Conservation (phyloP, 2,329 filamentous ascomycete species). For the Neonectria faginata region DNA sequence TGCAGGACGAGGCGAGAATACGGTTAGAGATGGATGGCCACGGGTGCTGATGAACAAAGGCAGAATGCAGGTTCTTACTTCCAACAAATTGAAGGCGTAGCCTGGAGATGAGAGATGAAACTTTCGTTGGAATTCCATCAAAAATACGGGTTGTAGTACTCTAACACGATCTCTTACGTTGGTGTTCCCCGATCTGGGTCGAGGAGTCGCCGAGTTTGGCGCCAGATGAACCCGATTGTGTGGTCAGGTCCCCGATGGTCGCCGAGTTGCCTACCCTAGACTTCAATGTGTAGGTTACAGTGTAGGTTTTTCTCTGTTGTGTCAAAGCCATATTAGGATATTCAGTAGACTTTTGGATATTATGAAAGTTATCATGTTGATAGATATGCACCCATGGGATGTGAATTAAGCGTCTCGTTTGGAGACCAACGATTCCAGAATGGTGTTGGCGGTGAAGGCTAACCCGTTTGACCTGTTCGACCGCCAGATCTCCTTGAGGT, state of each 20-base stretch:
- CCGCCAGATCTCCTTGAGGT: too few relatives aligned
- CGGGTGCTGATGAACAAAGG: not conserved
- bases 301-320: not conserved
- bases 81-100: not conserved
- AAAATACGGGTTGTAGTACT: not conserved
- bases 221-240: not conserved
- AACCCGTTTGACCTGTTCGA: too few relatives aligned
- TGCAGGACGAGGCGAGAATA: not conserved
- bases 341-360: too few relatives aligned
- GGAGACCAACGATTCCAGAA: too few relatives aligned
- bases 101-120: not conserved
- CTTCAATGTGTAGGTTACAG: not conserved
- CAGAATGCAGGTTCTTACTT: not conserved
- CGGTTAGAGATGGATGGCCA: not conserved
- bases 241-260: conserved; percentile 22
- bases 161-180: not conserved
- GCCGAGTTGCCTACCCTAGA: conserved; percentile 12
- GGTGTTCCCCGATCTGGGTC: conserved; percentile 14
- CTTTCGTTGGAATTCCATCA: not conserved
- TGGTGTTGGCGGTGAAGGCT: too few relatives aligned
- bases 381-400: fast-evolving
- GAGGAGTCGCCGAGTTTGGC: conserved; percentile 17
- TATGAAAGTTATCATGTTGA: not conserved
- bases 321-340: too few relatives aligned
- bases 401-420: not conserved